Conservation (phyloP, 75 land plant species). For the Cupressus sempervirens region DNA sequence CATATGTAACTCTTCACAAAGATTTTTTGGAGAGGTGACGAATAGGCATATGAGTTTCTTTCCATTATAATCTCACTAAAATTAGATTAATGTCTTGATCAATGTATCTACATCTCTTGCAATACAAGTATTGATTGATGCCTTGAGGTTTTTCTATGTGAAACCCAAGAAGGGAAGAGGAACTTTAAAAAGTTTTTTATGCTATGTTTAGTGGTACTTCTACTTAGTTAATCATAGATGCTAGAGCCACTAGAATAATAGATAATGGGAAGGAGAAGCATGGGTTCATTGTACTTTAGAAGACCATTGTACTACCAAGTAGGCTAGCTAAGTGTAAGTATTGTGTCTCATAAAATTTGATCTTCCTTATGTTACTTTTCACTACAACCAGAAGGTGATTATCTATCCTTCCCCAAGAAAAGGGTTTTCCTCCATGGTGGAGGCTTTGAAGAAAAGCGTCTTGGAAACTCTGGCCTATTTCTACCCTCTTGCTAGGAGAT, state of each 20-base stretch:
- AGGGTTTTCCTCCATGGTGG: constrained; percentile 32
- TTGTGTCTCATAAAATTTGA: constrained; percentile 59
- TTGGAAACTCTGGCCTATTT: constrained; percentile 45
- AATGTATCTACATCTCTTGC: background rate
- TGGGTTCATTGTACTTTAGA: background rate
- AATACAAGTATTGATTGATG: background rate
- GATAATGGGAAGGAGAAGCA: background rate
- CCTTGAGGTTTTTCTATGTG: background rate
- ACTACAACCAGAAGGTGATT: constrained; percentile 65
- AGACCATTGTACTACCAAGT: constrained; percentile 27
- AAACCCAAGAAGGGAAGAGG: background rate
- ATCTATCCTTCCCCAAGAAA: constrained; percentile 26
- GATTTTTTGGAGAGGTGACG: no score
- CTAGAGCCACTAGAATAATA: background rate
- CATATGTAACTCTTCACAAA: no score
- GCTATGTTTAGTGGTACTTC: background rate
- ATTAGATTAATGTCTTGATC: background rate
- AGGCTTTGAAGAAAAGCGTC: constrained; percentile 44
- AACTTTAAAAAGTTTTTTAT: background rate
- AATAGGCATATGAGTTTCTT: no score
- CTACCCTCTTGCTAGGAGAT: constrained; percentile 59
- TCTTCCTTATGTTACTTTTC: constrained; percentile 64
- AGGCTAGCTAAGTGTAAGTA: constrained; percentile 21
- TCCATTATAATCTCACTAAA: background rate
- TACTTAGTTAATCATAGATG: background rate